Percentiles rank a stretch among this genome's conserved stretches.
phyloP scores from a whole-genome alignment of 352 stramenopile species.

The Phytophthora aleatoria region DNA sequence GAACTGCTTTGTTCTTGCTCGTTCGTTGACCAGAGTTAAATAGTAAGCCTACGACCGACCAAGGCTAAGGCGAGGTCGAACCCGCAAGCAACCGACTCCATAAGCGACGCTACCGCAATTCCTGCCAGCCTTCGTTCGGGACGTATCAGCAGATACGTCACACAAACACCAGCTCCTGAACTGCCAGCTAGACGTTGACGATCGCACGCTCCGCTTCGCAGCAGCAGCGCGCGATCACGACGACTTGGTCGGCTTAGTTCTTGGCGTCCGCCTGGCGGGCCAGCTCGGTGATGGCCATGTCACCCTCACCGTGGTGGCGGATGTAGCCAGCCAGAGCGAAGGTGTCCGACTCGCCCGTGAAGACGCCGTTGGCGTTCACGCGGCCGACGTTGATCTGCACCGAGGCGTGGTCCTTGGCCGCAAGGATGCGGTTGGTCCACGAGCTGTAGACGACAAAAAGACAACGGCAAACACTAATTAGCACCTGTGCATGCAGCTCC shows the following conservation, averaged over 20 bases:
- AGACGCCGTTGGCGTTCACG: conserved; percentile 96
- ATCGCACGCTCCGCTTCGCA: conserved; percentile 10
- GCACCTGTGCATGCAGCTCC: neutral
- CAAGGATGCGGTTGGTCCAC: conserved; percentile 98
- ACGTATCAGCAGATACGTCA: conserved; percentile 2
- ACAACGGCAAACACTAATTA: neutral
- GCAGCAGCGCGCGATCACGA: conserved; percentile 7
- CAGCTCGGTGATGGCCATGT: conserved; percentile 93
- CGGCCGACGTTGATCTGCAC: conserved; percentile 98
- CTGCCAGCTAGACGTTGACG: conserved; percentile 21
- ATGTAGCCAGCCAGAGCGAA: conserved; percentile 97
- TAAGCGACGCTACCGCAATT: conserved; percentile 20
- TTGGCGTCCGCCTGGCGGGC: conserved; percentile 75
- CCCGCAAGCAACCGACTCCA: conserved; percentile 41
- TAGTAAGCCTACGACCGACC: conserved; percentile 33
- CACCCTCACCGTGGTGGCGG: conserved; percentile 94
- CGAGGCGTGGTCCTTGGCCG: conserved; percentile 97
- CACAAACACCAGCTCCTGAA: conserved; percentile 4
- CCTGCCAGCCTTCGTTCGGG: conserved; percentile 9
- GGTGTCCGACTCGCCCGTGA: conserved; percentile 95
- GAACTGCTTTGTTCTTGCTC: conserved; percentile 39
- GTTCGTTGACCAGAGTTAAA: conserved; percentile 38
- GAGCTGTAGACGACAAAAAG: conserved; percentile 65
- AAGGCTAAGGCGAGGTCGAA: conserved; percentile 32
- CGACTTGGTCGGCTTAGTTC: conserved; percentile 51